Evolutionary conservation across 1,284 basidiomycete species (phyloP).

Genomic region (Papiliotrema terrestris): DNA sequence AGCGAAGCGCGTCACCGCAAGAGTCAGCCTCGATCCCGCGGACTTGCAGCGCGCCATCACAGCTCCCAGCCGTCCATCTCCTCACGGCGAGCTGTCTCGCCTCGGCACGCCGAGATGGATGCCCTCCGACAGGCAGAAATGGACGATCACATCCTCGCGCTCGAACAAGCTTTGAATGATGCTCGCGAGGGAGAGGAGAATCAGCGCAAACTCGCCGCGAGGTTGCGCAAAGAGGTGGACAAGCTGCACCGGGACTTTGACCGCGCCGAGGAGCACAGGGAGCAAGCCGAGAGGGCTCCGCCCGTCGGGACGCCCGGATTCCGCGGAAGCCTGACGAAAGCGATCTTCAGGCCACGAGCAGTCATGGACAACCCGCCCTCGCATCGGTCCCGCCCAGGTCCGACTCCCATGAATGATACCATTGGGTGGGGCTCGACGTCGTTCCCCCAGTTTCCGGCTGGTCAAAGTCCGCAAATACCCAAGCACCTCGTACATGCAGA

Average conservation of each 20-base stretch:
- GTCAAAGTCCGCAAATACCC: neutral
- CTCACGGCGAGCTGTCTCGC: constrained; percentile 1
- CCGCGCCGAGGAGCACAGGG: constrained; percentile 20
- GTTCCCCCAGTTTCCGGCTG: constrained; percentile 24
- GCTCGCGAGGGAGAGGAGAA: constrained; percentile 36
- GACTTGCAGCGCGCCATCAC: neutral
- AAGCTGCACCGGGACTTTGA: constrained; percentile 34
- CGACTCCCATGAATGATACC: neutral
- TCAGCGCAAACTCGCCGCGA: constrained; percentile 32
- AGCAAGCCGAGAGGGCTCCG: neutral
- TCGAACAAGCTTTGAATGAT: constrained; percentile 37
- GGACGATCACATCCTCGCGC: constrained; percentile 26
- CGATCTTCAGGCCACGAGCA: neutral
- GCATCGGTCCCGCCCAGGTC: neutral
- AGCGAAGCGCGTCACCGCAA: neutral
- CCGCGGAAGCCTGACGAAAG: neutral
- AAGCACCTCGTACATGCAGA: neutral
- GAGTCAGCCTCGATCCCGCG: neutral
- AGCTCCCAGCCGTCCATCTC: neutral
- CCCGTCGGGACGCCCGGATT: neutral
- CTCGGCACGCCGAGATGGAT: constrained; percentile 6
- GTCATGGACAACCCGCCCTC: neutral
- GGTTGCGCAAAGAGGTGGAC: constrained; percentile 31
- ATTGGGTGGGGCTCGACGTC: constrained; percentile 28
- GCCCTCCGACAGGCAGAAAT: constrained; percentile 23